A percentile compares a stretch with the other conserved stretches of the same genome.
These are phyloP conservation scores for Backusella morwellensis DNA, from an alignment of 192 early-diverging fungal species.

Conservation along the genomic window DNA sequence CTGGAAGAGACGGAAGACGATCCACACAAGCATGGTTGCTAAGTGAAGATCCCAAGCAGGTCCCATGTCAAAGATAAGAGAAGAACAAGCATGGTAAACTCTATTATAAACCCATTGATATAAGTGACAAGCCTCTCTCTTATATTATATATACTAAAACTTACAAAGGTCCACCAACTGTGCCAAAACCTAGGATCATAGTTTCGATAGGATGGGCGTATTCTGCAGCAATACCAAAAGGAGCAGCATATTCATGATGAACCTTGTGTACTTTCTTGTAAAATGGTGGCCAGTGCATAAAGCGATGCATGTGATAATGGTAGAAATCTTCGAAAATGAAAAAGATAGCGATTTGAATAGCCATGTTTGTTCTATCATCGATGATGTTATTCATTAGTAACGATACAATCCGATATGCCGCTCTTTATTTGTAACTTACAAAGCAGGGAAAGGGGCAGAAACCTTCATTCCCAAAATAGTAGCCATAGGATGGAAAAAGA, in stretches of 20 bases:
- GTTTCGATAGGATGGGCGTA: slow-evolving; percentile 90
- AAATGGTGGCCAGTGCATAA: slow-evolving; percentile 82
- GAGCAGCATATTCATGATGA: slow-evolving; percentile 90
- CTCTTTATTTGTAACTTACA: slow-evolving; percentile 40
- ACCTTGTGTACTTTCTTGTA: slow-evolving; percentile 94
- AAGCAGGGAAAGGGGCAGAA: slow-evolving; percentile 79
- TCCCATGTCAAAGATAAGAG: neutral
- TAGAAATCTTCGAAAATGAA: slow-evolving; percentile 86
- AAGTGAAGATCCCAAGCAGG: slow-evolving; percentile 72
- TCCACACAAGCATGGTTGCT: slow-evolving; percentile 82
- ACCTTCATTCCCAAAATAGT: slow-evolving; percentile 85
- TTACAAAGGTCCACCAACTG: slow-evolving; percentile 72
- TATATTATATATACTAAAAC: neutral
- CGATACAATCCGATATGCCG: neutral
- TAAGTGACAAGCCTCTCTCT: neutral
- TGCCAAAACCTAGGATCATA: slow-evolving; percentile 82
- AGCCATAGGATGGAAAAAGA: slow-evolving; percentile 83
- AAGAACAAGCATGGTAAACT: slow-evolving; percentile 30
- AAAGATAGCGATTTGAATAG: slow-evolving; percentile 65
- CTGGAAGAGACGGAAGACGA: slow-evolving; percentile 76
- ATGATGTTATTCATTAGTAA: neutral
- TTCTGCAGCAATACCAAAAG: slow-evolving; percentile 82
- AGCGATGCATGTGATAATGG: slow-evolving; percentile 91
- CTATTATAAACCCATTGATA: neutral
- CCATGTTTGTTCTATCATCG: slow-evolving; percentile 29